phyloP scores from a whole-genome alignment of 192 early-diverging fungal species.

The Coemansia sp. region DNA sequence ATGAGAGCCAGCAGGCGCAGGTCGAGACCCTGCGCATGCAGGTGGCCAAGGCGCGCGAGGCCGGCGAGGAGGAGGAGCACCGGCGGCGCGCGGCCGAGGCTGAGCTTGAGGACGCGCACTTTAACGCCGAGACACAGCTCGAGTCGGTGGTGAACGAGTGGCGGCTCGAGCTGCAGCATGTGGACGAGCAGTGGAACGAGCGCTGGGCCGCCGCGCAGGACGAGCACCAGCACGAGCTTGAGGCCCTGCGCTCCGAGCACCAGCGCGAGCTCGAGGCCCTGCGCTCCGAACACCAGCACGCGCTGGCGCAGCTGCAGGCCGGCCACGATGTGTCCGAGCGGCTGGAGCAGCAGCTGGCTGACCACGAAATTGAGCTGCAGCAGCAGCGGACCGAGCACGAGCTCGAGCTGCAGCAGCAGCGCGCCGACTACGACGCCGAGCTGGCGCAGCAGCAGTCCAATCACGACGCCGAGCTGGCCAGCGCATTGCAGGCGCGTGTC shows the following conservation, averaged over 20 bases:
- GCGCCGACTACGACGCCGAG: neutral
- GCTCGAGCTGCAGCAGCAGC: neutral
- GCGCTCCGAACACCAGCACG: neutral
- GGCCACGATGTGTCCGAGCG: neutral
- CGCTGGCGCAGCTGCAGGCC: neutral
- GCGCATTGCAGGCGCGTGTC: neutral
- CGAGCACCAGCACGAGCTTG: slow-evolving; percentile 14
- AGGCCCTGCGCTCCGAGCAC: neutral
- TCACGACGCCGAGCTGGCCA: too few species aligned
- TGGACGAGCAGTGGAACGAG: slow-evolving; percentile 45
- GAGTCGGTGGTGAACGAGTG: slow-evolving; percentile 23
- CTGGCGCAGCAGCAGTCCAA: neutral
- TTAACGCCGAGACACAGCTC: slow-evolving; percentile 31
- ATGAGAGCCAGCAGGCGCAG: slow-evolving; percentile 48
- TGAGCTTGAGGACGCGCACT: slow-evolving; percentile 55
- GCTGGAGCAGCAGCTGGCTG: neutral
- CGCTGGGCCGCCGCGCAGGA: slow-evolving; percentile 34
- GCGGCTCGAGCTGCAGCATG: slow-evolving; percentile 32
- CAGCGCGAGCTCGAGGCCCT: slow-evolving; percentile 1
- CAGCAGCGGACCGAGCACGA: neutral
- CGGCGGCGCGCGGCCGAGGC: slow-evolving; percentile 44
- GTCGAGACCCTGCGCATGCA: slow-evolving; percentile 46
- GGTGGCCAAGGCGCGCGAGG: slow-evolving; percentile 42
- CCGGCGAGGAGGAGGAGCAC: slow-evolving; percentile 47
- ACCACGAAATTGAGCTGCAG: neutral